Conservation (phyloP, 1,139 yeast species). For the Tardiomyces blankii region DNA sequence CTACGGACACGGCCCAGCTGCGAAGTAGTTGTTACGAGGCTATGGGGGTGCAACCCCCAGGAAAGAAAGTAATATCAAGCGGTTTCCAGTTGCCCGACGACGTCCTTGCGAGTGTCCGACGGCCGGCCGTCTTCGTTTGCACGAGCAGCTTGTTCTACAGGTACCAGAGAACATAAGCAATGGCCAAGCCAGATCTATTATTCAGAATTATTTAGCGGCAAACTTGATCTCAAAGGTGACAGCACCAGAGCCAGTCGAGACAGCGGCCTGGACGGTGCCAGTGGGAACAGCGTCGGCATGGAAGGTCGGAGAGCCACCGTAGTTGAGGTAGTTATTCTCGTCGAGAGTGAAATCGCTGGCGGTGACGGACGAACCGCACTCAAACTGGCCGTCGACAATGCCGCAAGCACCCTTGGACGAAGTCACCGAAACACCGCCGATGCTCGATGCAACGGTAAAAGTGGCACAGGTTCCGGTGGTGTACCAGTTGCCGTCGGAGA, state of each 20-base stretch:
- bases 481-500: constrained; percentile 80
- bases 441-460: constrained; percentile 41
- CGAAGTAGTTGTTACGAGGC: too few relatives aligned
- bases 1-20: too few relatives aligned
- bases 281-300: constrained; percentile 44
- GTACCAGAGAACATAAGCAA: too few relatives aligned
- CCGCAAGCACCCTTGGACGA: constrained; percentile 72
- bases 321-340: constrained; percentile 31
- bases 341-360: constrained; percentile 24
- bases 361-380: constrained; percentile 21
- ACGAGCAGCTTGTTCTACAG: too few relatives aligned
- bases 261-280: constrained; percentile 41
- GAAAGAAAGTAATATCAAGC: too few relatives aligned
- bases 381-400: constrained; percentile 29
- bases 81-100: too few relatives aligned
- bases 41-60: too few relatives aligned
- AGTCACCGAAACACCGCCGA: constrained; percentile 59
- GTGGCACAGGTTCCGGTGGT: constrained; percentile 80
- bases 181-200: too few relatives aligned
- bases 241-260: constrained; percentile 38
- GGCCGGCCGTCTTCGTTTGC: too few relatives aligned
- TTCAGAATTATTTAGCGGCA: constrained; percentile 10
- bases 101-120: too few relatives aligned
- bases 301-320: constrained; percentile 60
- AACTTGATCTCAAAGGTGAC: constrained; percentile 35